Evolutionary conservation across 2,329 filamentous ascomycete species (phyloP), one percentile per base, ranked within the genome.

Genomic region (Beauveria sp.): DNA sequence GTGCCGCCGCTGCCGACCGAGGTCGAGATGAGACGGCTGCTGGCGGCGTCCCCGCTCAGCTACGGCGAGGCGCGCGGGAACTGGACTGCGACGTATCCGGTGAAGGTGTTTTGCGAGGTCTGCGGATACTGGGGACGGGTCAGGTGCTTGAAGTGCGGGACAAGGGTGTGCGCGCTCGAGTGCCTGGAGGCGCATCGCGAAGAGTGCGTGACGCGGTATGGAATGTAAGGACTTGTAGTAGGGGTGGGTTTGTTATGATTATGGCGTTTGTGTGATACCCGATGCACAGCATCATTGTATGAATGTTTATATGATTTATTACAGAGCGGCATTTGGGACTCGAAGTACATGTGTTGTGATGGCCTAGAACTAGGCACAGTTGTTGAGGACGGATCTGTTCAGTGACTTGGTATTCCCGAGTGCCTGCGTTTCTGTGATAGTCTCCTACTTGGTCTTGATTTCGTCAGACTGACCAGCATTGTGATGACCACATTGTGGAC

Each of bases 91-190:
- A 73, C 69, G 68, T 85, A 85, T 65, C 87, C 88, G 2, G 77
- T 77, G 52, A 79, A 89, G 63, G 76, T 78, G 42, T 93, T 93
- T 72, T 93, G 90, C 74, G 88, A 88, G 70, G 85, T 91, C 38
- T 93, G 90, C 70, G 90, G 90, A 16, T 93, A 92, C 74, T 93
- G 90, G 89, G 90, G 89, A 2, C 78, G 86, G 46, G 86, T 91
- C 51, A 83, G 82, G 73, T 93, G 90, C 75, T 82, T 87, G 72
- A 90, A 89, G 76, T 93, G 90, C 74, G 89, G 89, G n/a, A 83
- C 83, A 51, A 80, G 87, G 68, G 86, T 90, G n/a, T 93, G 90
- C 72, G 89, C 88, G 45, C 73, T 93, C 66, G 87, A 90, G 63
- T 93, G 90, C 69, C 79, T 91, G 67, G 85, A 86, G 69, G 79